Conservation (phyloP, 2,329 filamentous ascomycete species). For the Sporothrix humicola region DNA sequence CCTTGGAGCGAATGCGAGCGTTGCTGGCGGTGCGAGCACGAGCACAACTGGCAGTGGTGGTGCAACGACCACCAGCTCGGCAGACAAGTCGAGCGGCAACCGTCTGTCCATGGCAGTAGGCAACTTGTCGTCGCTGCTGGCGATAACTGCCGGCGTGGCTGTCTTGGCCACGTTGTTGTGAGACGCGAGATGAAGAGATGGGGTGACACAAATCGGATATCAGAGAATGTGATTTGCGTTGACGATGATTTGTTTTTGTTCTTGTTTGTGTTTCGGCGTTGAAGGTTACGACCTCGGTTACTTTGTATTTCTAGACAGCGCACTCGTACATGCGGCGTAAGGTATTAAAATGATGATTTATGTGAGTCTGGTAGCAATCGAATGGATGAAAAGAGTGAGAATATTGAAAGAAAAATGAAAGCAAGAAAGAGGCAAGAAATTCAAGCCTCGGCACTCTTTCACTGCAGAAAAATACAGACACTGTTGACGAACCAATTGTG, state of each 20-base stretch:
- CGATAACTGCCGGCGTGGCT: neutral
- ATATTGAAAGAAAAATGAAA: no score
- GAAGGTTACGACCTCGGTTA: neutral
- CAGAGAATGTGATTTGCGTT: no score
- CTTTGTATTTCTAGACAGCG: slow-evolving; percentile 8
- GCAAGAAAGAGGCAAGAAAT: no score
- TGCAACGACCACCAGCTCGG: neutral
- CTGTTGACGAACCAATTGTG: neutral
- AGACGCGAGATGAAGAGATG: neutral
- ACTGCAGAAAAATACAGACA: neutral
- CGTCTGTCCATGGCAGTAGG: neutral
- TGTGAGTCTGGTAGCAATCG: no score
- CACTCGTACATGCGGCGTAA: neutral
- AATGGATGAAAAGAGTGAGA: no score
- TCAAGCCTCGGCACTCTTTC: slow-evolving; percentile 7
- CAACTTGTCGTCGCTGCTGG: neutral
- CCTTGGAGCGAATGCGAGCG: slow-evolving; percentile 34
- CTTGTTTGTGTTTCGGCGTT: neutral
- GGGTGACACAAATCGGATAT: neutral
- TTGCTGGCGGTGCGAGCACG: slow-evolving; percentile 6
- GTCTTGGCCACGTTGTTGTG: slow-evolving; percentile 13
- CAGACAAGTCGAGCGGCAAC: neutral
- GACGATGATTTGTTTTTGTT: neutral
- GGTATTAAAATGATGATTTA: neutral
- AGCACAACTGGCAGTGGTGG: neutral